A percentile compares a stretch with the other conserved stretches of the same genome.
These are phyloP conservation scores for Camelina neglecta DNA, from an alignment of 345 rosid genomes.

Conservation along the genomic window DNA sequence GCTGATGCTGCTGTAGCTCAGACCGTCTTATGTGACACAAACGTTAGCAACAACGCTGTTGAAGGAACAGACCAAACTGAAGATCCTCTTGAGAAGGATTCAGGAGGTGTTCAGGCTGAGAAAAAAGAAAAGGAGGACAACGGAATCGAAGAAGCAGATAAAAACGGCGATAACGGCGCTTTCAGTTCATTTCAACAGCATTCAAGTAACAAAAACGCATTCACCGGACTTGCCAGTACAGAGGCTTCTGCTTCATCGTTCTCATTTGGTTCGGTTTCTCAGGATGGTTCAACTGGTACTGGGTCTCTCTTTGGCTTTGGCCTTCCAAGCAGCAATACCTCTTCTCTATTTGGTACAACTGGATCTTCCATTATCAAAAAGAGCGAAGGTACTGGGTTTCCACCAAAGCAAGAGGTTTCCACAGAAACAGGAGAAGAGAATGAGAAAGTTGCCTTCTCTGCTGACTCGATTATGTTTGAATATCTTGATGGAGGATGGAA, in stretches of 20 bases:
- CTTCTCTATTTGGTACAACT: slow-evolving; percentile 59
- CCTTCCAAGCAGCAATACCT: slow-evolving; percentile 60
- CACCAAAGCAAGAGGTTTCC: slow-evolving; percentile 76
- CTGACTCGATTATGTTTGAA: slow-evolving; percentile 83
- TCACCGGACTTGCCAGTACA: slow-evolving; percentile 91
- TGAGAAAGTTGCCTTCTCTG: slow-evolving; percentile 72
- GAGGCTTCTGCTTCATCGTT: slow-evolving; percentile 74
- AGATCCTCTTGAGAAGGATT: slow-evolving; percentile 45
- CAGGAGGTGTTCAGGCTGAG: slow-evolving; percentile 48
- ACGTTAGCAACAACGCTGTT: slow-evolving; percentile 31
- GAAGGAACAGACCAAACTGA: slow-evolving; percentile 52
- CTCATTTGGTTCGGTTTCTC: slow-evolving; percentile 63
- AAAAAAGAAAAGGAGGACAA: slow-evolving; percentile 50
- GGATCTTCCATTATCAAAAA: slow-evolving; percentile 61
- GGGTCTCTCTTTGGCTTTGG: slow-evolving; percentile 61
- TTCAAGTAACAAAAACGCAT: slow-evolving; percentile 93
- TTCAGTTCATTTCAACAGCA: slow-evolving; percentile 93
- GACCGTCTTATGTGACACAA: slow-evolving; percentile 32
- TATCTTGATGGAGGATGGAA: slow-evolving; percentile 79
- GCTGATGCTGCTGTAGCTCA: slow-evolving; percentile 42
- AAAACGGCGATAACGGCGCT: slow-evolving; percentile 50
- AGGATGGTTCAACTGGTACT: slow-evolving; percentile 60
- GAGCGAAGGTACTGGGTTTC: slow-evolving; percentile 63
- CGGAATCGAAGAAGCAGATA: slow-evolving; percentile 48
- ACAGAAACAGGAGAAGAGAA: slow-evolving; percentile 97